phyloP scores from a whole-genome alignment of 2,329 filamentous ascomycete genomes.

The Pyricularia sp. region DNA sequence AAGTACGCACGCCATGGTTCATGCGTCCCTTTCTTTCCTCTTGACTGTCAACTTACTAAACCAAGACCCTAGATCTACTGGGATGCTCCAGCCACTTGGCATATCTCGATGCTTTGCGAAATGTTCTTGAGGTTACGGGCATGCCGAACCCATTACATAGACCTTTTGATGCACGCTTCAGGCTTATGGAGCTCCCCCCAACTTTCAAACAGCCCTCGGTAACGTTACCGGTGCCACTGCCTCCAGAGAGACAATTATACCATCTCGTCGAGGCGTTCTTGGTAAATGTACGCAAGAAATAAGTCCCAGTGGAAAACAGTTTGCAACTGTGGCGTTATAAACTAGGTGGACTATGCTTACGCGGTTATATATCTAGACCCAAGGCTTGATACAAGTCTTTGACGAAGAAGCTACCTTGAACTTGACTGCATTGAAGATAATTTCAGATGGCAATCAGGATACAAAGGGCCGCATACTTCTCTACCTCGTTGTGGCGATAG shows the following conservation, averaged over 20 bases:
- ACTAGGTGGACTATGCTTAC: not conserved
- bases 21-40: not conserved
- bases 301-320: slow-evolving; percentile 6
- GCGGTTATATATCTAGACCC: slow-evolving; percentile 30
- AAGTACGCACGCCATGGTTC: not conserved
- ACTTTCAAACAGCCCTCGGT: not conserved
- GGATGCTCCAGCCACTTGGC: slow-evolving; percentile 4
- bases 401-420: slow-evolving; percentile 38
- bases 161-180: not conserved
- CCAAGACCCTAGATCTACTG: not conserved
- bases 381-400: slow-evolving; percentile 52
- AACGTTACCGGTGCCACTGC: not conserved
- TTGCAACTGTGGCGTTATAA: not conserved
- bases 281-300: slow-evolving; percentile 37
- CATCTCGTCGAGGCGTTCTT: slow-evolving; percentile 52
- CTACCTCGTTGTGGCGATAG: slow-evolving; percentile 54
- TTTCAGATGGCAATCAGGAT: slow-evolving; percentile 1
- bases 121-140: slow-evolving; percentile 3
- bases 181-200: slow-evolving; percentile 1
- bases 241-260: slow-evolving; percentile 30
- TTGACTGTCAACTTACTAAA: not conserved
- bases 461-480: slow-evolving; percentile 25
- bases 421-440: slow-evolving; percentile 1
- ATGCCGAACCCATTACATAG: slow-evolving; percentile 1
- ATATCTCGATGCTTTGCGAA: slow-evolving; percentile 3